Evolutionary conservation across 1,139 yeast species (phyloP).

Genomic region (Saccharomyces hybrid): DNA sequence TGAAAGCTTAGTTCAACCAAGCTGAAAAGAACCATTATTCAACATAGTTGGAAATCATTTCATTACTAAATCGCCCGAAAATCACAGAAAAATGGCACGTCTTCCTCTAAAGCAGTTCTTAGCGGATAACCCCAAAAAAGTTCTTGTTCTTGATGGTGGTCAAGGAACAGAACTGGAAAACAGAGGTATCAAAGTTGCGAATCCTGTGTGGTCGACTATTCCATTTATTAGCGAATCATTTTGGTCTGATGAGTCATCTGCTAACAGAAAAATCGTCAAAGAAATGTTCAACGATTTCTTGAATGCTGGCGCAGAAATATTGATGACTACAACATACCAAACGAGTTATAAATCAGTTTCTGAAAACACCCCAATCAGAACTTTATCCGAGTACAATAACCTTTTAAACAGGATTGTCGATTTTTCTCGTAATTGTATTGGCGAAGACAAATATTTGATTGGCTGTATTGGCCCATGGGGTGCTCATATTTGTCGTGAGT

Average conservation of each 20-base stretch:
- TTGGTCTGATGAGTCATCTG: slow-evolving; percentile 20
- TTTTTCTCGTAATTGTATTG: slow-evolving; percentile 29
- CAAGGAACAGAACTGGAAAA: slow-evolving; percentile 40
- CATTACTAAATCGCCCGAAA: neutral
- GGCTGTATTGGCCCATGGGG: slow-evolving; percentile 74
- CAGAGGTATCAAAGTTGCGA: slow-evolving; percentile 35
- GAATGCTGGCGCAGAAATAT: slow-evolving; percentile 48
- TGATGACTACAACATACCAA: slow-evolving; percentile 60
- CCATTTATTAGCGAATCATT: slow-evolving; percentile 32
- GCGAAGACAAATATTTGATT: slow-evolving; percentile 34
- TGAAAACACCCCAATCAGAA: slow-evolving; percentile 20
- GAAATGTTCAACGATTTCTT: slow-evolving; percentile 46
- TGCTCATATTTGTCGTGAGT: slow-evolving; percentile 59
- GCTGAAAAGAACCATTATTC: neutral
- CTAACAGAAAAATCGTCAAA: slow-evolving; percentile 41
- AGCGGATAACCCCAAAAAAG: slow-evolving; percentile 8
- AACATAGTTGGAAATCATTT: neutral
- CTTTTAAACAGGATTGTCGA: slow-evolving; percentile 20
- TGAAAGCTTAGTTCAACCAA: neutral
- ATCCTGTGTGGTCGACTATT: slow-evolving; percentile 34
- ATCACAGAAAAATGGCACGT: neutral
- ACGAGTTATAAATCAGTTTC: slow-evolving; percentile 33
- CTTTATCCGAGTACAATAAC: slow-evolving; percentile 29
- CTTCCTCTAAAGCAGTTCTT: neutral
- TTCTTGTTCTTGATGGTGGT: slow-evolving; percentile 39